Evolutionary conservation across 2,329 filamentous ascomycete species (phyloP).

Genomic region (Colletotrichum somersetense): DNA sequence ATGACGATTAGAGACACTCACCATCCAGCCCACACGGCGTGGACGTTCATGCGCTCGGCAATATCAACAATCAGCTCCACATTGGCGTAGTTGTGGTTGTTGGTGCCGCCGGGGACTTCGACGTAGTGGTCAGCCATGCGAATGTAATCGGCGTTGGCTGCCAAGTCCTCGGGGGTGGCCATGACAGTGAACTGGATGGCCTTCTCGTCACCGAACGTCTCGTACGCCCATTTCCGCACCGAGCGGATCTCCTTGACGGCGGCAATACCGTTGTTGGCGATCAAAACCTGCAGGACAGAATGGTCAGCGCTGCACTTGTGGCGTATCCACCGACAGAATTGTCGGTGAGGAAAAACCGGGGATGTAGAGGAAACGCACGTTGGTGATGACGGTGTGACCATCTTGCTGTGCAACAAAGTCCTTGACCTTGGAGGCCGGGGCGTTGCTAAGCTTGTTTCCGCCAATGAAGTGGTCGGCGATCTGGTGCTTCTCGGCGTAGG

Average conservation of each 20-base stretch:
- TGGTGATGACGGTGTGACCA: constrained; percentile 98
- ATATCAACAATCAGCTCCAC: constrained; percentile 99
- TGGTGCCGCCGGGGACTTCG: constrained; percentile 97
- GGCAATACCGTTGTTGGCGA: constrained; percentile 99
- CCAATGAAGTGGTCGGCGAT: constrained; percentile 96
- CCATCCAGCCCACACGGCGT: constrained; percentile 99
- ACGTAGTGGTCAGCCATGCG: constrained; percentile 99
- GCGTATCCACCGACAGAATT: not conserved
- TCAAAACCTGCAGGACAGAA: constrained; percentile 77
- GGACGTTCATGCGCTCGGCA: constrained; percentile 97
- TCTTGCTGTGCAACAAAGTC: constrained; percentile 92
- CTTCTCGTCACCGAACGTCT: constrained; percentile 97
- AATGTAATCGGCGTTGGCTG: constrained; percentile 99
- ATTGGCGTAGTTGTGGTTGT: constrained; percentile 99
- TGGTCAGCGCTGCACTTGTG: constrained; percentile 33
- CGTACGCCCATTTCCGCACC: constrained; percentile 99
- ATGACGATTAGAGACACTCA: constrained; percentile 59
- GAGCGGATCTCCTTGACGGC: constrained; percentile 99
- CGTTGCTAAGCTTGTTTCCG: constrained; percentile 87
- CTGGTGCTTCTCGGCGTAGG: constrained; percentile 84
- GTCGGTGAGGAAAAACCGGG: not conserved
- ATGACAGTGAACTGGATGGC: constrained; percentile 99
- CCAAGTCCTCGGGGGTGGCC: constrained; percentile 97
- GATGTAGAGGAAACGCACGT: constrained; percentile 70
- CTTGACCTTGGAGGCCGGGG: constrained; percentile 88